Conservation (phyloP, 805 yeast species). For the Huiozyma naganishii region DNA sequence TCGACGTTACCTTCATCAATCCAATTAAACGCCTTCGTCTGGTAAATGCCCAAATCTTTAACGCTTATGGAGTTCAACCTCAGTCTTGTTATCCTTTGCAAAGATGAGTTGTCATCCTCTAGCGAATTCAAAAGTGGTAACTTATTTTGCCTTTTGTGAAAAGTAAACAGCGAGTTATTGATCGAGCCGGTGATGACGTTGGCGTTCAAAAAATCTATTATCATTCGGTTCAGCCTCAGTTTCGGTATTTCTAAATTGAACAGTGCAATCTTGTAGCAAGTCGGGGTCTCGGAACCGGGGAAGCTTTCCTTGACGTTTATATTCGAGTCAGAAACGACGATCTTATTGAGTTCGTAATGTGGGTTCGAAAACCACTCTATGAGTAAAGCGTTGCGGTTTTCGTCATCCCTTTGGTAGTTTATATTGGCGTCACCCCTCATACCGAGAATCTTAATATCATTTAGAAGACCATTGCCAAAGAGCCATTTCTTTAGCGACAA, state of each 20-base stretch:
- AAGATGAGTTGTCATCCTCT: conserved; percentile 30
- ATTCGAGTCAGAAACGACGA: conserved; percentile 29
- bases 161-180: conserved; percentile 63
- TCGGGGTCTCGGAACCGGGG: conserved; percentile 1
- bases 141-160: conserved; percentile 62
- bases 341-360: conserved; percentile 33
- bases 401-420: conserved; percentile 2
- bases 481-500: conserved; percentile 80
- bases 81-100: conserved; percentile 42
- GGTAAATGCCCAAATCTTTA: conserved; percentile 28
- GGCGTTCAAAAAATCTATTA: conserved; percentile 61
- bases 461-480: conserved; percentile 72
- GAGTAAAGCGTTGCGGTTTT: conserved; percentile 9
- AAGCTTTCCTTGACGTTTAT: conserved; percentile 17
- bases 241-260: conserved; percentile 58
- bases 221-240: conserved; percentile 45
- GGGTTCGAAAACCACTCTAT: conserved; percentile 26
- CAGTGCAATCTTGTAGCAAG: conserved; percentile 34
- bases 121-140: conserved; percentile 35
- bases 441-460: conserved; percentile 70
- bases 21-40: conserved; percentile 51
- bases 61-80: conserved; percentile 32
- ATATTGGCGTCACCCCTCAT: conserved; percentile 59
- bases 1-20: conserved; percentile 60
- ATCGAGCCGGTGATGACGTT: conserved; percentile 62